Conservation (phyloP, 306 rosid genomes). For the Begonia fuchsioides region DNA sequence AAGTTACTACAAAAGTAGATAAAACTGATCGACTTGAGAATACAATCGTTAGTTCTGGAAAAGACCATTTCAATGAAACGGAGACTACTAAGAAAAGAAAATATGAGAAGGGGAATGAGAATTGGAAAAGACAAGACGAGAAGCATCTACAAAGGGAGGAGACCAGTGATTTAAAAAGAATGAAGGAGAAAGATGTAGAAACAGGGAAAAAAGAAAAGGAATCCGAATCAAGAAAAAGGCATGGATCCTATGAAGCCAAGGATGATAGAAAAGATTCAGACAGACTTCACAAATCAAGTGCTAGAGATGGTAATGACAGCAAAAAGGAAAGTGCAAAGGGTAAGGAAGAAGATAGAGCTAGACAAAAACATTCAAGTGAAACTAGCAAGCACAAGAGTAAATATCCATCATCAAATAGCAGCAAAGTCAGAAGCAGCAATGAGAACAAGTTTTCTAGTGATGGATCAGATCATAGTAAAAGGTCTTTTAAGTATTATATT, state of each 20-base stretch:
- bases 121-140: slow-evolving; percentile 43
- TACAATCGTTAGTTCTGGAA: slow-evolving; percentile 30
- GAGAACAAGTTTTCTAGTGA: slow-evolving; percentile 52
- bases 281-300: slow-evolving; percentile 30
- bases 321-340: slow-evolving; percentile 53
- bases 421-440: slow-evolving; percentile 30
- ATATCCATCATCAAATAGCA: too few species aligned
- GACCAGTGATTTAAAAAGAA: slow-evolving; percentile 35
- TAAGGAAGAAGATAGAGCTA: slow-evolving; percentile 53
- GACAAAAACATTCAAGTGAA: slow-evolving; percentile 43
- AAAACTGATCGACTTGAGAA: slow-evolving; percentile 27
- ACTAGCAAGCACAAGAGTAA: slow-evolving; percentile 55
- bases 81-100: slow-evolving; percentile 35
- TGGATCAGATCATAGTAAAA: slow-evolving; percentile 70
- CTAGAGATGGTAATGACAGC: slow-evolving; percentile 36
- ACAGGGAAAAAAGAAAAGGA: slow-evolving; percentile 44
- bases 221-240: slow-evolving; percentile 55
- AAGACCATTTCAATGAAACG: slow-evolving; percentile 35
- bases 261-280: slow-evolving; percentile 53
- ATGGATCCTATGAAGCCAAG: slow-evolving; percentile 38
- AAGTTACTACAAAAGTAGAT: slow-evolving; percentile 31
- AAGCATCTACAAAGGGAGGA: slow-evolving; percentile 45
- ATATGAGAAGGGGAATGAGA: slow-evolving; percentile 44
- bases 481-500: slow-evolving; percentile 28
- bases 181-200: slow-evolving; percentile 34